Evolutionary conservation across 768 basidiomycete species (phyloP), one percentile per base, ranked within the genome.

Genomic region (Myochromella boudieri): DNA sequence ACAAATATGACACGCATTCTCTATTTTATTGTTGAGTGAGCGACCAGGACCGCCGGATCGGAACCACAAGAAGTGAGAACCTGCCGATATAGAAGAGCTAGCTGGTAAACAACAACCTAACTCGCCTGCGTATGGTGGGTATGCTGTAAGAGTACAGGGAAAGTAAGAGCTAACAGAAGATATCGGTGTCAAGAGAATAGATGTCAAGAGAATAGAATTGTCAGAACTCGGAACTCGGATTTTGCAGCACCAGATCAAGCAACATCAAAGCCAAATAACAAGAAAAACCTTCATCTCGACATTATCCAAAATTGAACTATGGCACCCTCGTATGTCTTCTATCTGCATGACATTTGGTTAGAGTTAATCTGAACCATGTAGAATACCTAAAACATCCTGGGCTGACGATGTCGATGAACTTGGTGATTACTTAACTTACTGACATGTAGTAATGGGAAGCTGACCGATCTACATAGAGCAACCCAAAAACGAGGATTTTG

Each of bases 341-440:
- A n/a, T 39, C 8, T 14, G 22, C 26, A 22, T 2, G 1, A 31
- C 8, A 18, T 46, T 3, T 25, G 31, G 11, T 25, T 9, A 29
- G 15, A 25, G 11, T 17, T 10, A 15, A 18, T n/a, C 46, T 48
- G 4, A 48, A 39, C 24, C 9, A 12, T 31, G 14, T 17, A 75
- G 73, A 63, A 49, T 62, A 62, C 72, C 62, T 39, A 90, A 87
- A 73, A 88, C 82, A 15, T 90, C 87, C 5, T 93, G 90, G 90
- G 90, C 90, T 32, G 89, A 92, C 67, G 88, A 92, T 50, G 82
- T 90, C 56, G 87, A 90, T 62, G 87, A 90, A 40, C 72, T 82
- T 52, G 86, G 83, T 81, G 52, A 43, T 25, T 38, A 26, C 37
- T 6, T 17, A n/a, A 51, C 33, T 39, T 38, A 5, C 28, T 36